Evolutionary conservation across 2,329 filamentous ascomycete genomes (phyloP), one percentile per base, ranked within the genome.

Genomic region (Talaromyces sp.): DNA sequence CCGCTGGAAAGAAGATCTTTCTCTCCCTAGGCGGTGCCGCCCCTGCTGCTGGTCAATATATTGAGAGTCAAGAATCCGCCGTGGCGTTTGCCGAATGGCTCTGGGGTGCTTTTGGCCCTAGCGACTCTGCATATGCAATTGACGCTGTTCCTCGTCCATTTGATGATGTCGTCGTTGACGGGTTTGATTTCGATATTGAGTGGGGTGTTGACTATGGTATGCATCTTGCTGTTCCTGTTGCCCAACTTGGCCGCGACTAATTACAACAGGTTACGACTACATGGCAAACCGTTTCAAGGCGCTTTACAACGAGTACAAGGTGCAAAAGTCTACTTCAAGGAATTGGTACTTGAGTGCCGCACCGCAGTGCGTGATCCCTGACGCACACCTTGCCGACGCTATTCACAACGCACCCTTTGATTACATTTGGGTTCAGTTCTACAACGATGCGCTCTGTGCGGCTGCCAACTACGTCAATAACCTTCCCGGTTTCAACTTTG

Each of bases 351-450:
- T 84, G 66, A 82, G 81, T 5, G 80, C 73, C 18, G 81, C 83
- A 3, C 83, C 83, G 9, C 81, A 84, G 67, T 84, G 83, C 66
- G 48, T 72, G 6, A 68, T 80, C 28, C 81, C 82, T 3, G 82
- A 84, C 66, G 66, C 67, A 31, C 78, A 81, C 58, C 75, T 84
- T n/a, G 69, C 70, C 21, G 55, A 75, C 33, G 80, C 80, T 5
- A 82, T 85, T 58, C 52, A 64, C 9, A 72, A 74, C 31, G 74
- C 80, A 5, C 64, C 65, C 14, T 83, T 84, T 66, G 83, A 85
- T 69, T 83, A 82, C 67, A 67, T 85, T 65, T 84, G 81, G 73
- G 76, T 83, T 44, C 83, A 84, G 64, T 84, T 83, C 70, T 85
- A 84, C 74, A 85, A 84, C 74, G 83, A 79, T 1, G 42, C 65